Base-by-base conservation (phyloP, 352 stramenopile species). In the Pythium volutum region DNA sequence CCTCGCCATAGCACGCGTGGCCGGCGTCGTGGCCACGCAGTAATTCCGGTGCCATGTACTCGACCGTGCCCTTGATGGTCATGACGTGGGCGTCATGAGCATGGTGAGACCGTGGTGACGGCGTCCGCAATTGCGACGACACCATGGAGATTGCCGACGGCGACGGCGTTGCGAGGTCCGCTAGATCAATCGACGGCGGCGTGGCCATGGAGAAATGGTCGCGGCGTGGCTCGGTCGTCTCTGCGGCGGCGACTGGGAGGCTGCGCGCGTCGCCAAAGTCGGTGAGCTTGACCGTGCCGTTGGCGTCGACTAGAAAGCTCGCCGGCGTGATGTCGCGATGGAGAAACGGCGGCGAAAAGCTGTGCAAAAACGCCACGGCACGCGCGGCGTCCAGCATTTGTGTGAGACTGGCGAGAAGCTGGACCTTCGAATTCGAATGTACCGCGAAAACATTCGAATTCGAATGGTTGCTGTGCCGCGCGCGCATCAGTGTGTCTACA, bases 311-410 rank as follows among this genome's bases (percentile, higher is more conserved):
- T 2, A 92, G 66, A 55, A 91, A 92, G 66, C 90, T 93, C 29
- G 64, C 70, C 0, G 82, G 80, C 29, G 90, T 91, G 59, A 93
- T 88, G 59, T 92, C 82, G 6, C 83, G 80, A 38, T 92, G 82
- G 14, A 93, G 53, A 64, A 93, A 90, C 6, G 79, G 67, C 16
- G 81, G 47, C 22, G 54, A 43, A 31, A 61, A 61, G 54, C 54
- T 61, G 43, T 61, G 54, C 31, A 61, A 45, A 42, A 91, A 92
- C 1, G 81, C 81, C 0, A 91, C 75, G 9, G 80, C 74, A 16
- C 84, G 74, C 2, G 82, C 76, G 7, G 81, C 81, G 29, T 69
- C 68, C 12, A 75, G 36, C 56, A 65, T 62, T 22, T 64, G 49
- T 2, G 29, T 12, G 10, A 75, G 2, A 6, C 54, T 60, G 10